Evolutionary conservation across 306 rosid genomes (phyloP), one percentile per base, ranked within the genome.

Genomic region (Cajanus cajan): DNA sequence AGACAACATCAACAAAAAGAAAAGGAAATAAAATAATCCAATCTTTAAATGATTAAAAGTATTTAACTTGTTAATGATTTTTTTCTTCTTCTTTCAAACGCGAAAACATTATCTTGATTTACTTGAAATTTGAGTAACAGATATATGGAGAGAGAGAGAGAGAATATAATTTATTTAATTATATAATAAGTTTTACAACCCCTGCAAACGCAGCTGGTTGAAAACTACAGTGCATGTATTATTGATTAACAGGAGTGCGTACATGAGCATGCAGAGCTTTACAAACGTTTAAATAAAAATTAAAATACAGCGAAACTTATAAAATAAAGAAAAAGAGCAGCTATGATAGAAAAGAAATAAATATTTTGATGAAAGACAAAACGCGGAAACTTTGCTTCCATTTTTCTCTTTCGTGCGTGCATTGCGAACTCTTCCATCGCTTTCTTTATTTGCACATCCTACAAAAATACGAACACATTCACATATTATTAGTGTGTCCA

Each of bases 401-500:
- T 70, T 19, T 68, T 13, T 16, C 65, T 63, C 71, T 48, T 52
- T 33, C 37, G 8, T 69, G 34, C 76, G 12, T 69, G 34, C 76
- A 15, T 74, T 24, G 31, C n/a, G 16, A 74, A 84, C 80, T 79
- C 74, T 47, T 76, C 87, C 72, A 43, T 78, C 84, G 80, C 84
- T 82, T 80, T 71, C 88, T 85, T 92, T 87, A 89, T 90, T 91
- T 66, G 33, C 78, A 57, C 67, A 78, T 48, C 88, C 94, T 89
- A 85, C 76, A 59, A 25, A 18, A n/a, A 80, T 12, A 4, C 21
- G 7, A 4, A 57, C 13, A 12, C n/a, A 65, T 11, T 4, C 39
- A 74, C 50, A 37, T 24, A 39, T 48, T 69, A 48, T 15, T 19
- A 18, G 3, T 68, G 8, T 14, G 45, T 74, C 22, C 31, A 28